These are phyloP conservation scores for Paramecium primaurelia DNA, from an alignment of 73 alveolate species.

Conservation along the genomic window DNA sequence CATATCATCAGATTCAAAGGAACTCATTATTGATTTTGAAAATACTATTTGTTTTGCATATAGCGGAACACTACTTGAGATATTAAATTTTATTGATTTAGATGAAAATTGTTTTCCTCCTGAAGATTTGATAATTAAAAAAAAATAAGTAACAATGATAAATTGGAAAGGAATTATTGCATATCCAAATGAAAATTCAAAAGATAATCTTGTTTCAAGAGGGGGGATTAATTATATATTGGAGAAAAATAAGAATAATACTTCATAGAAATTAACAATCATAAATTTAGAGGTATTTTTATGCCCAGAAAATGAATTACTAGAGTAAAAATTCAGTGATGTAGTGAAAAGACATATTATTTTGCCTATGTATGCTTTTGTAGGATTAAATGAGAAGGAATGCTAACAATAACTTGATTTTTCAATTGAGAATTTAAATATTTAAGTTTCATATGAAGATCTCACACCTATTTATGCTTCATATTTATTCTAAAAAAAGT, in stretches of 20 bases:
- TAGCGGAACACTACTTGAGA: neutral
- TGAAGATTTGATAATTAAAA: neutral
- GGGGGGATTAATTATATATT: too few species aligned
- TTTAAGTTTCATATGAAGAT: constrained; percentile 5
- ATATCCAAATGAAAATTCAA: too few species aligned
- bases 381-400: neutral
- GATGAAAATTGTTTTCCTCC: neutral
- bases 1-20: neutral
- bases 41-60: neutral
- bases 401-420: neutral
- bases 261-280: too few species aligned
- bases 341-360: neutral
- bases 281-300: neutral
- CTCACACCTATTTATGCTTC: neutral
- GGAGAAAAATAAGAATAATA: too few species aligned
- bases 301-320: neutral
- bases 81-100: neutral
- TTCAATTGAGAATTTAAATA: neutral
- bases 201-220: too few species aligned
- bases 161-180: too few species aligned
- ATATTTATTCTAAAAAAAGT: neutral
- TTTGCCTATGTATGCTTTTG: neutral
- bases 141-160: too few species aligned
- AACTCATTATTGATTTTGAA: neutral
- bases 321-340: neutral